These are phyloP conservation scores for Hylodesmum podocarpum DNA, from an alignment of 306 rosid genomes.

Conservation along the genomic window DNA sequence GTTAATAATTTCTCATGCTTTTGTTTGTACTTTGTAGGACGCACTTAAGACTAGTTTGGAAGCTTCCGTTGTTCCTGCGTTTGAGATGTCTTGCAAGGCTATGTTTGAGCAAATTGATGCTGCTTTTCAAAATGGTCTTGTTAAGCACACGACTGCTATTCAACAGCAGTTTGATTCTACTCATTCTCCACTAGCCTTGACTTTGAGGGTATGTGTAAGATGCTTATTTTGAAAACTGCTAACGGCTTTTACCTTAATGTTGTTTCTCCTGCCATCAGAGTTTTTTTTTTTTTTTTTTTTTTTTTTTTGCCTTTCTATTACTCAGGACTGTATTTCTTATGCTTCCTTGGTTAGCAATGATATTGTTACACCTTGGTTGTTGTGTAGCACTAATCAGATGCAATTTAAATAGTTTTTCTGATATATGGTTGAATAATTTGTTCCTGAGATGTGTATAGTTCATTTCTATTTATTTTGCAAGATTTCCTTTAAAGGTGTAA, in stretches of 20 bases:
- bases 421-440: background rate
- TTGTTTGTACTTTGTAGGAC: constrained; percentile 49
- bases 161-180: constrained; percentile 71
- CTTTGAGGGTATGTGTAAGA: constrained; percentile 57
- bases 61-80: constrained; percentile 62
- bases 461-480: constrained; percentile 6
- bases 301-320: background rate
- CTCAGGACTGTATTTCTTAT: background rate
- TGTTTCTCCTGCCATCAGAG: background rate
- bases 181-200: constrained; percentile 60
- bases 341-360: background rate
- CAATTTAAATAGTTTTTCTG: background rate
- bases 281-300: constrained; percentile 17
- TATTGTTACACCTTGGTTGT: background rate
- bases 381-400: background rate
- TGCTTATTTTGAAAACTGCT: constrained; percentile 25
- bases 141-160: constrained; percentile 47
- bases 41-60: constrained; percentile 62
- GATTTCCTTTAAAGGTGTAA: background rate
- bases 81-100: constrained; percentile 65
- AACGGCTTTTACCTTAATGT: background rate
- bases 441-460: background rate
- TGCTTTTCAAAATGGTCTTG: constrained; percentile 62
- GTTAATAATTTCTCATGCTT: constrained; percentile 23
- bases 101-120: constrained; percentile 72